Percentiles rank a stretch among this genome's conserved stretches.
phyloP scores from a whole-genome alignment of 2,329 filamentous ascomycete genomes.

The Botrytis pseudocinerea region DNA sequence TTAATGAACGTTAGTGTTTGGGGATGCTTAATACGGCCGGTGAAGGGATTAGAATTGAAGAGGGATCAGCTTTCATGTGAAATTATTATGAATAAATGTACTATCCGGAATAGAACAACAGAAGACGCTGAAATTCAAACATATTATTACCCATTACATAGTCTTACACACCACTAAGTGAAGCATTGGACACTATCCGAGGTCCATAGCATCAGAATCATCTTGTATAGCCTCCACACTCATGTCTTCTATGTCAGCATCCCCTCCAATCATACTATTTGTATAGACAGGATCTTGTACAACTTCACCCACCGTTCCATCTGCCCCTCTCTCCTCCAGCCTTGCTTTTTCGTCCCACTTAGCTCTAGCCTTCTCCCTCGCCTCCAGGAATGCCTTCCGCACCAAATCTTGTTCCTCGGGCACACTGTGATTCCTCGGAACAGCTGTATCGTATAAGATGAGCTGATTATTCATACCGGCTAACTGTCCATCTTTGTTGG shows the following conservation, averaged over 20 bases:
- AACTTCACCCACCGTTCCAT: slow-evolving; percentile 26
- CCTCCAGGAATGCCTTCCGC: slow-evolving; percentile 79
- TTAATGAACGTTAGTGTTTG: slow-evolving; percentile 30
- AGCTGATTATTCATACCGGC: slow-evolving; percentile 63
- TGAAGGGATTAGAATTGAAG: background rate
- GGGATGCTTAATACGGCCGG: background rate
- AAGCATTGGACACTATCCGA: slow-evolving; percentile 44
- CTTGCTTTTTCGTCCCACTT: slow-evolving; percentile 50
- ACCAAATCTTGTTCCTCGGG: slow-evolving; percentile 75
- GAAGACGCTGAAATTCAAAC: slow-evolving; percentile 9
- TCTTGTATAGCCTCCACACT: slow-evolving; percentile 40
- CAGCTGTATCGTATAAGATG: slow-evolving; percentile 69
- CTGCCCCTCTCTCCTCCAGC: slow-evolving; percentile 39
- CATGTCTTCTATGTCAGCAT: slow-evolving; percentile 22
- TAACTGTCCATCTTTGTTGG: slow-evolving; percentile 55
- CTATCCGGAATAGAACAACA: slow-evolving; percentile 41
- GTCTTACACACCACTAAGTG: slow-evolving; percentile 9
- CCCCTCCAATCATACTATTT: slow-evolving; percentile 12
- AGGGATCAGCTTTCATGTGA: slow-evolving; percentile 1
- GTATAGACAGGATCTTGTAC: slow-evolving; percentile 27
- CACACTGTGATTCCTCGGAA: slow-evolving; percentile 74
- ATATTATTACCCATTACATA: slow-evolving; percentile 2
- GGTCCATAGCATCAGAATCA: slow-evolving; percentile 67
- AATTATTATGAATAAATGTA: slow-evolving; percentile 24
- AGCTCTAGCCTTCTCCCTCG: slow-evolving; percentile 67